Base-by-base conservation (phyloP, 495 filamentous ascomycete species). In the Tuber brumale region DNA sequence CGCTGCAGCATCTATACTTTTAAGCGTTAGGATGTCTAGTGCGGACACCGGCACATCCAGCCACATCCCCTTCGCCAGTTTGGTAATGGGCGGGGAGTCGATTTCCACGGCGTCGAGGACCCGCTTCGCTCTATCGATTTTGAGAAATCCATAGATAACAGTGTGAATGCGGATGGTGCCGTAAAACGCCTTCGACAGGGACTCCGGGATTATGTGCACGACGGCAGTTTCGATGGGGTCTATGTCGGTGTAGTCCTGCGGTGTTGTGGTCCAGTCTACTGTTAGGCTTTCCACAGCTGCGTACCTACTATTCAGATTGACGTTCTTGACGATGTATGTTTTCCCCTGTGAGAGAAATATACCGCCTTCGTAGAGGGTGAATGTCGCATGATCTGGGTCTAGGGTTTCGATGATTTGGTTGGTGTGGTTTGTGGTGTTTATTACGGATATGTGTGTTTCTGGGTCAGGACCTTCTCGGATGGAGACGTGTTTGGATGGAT, bases 311-410 rank as follows among this genome's bases (percentile, higher is more conserved):
- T 95, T 92, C 23, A 91, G 90, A 81, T 90, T 91, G 82, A 98
- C 92, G 80, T 97, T 93, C 79, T 92, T 91, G 73, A 99, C 92
- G 2, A 99, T 89, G 83, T 97, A 99, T 3, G 90, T 95, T 75
- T 89, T 88, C 73, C 95, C 95, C 86, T 97, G 94, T 84, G 98
- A 96, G 9, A 98, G 88, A 87, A 97, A 99, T 77, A 99, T 97
- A 74, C 93, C 95, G 42, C 96, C 95, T 86, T 98, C 95, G 83
- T 98, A 98, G 79, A 98, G 89, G 61, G 94, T 96, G 85, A 98
- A 97, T 84, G 94, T 94, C 3, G 96, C 95, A 27, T 96, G 90
- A 9, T 93, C 95, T 23, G 94, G 93, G 83, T 98, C 95, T n/a
- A 98, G 88, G 84, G 97, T 93, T 86, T 99, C 95, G 6, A 99